These are phyloP conservation scores for Coemansia sp. DNA, from an alignment of 192 early-diverging fungal species.

Conservation along the genomic window DNA sequence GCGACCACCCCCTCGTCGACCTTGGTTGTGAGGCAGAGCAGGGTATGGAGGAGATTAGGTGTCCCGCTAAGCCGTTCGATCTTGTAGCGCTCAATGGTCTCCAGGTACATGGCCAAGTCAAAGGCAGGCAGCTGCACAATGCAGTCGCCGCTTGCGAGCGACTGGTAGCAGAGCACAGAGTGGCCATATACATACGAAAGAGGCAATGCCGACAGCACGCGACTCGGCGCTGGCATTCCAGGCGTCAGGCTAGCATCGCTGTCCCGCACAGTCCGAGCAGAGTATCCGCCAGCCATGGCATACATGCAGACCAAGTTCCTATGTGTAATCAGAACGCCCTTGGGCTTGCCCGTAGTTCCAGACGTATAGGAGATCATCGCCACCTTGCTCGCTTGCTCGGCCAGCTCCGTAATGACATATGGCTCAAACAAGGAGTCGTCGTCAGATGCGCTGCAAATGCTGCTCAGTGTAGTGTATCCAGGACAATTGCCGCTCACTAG, in stretches of 20 bases:
- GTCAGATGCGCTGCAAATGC: neutral
- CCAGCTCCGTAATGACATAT: neutral
- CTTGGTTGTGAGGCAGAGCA: constrained; percentile 10
- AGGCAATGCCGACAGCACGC: constrained; percentile 19
- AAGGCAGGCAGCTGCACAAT: constrained; percentile 24
- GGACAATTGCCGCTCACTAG: constrained; percentile 4
- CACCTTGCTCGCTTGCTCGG: constrained; percentile 4
- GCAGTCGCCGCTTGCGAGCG: constrained; percentile 22
- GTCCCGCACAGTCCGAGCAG: neutral
- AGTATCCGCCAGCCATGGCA: constrained; percentile 14
- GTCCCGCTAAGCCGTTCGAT: constrained; percentile 17
- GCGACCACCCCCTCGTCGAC: neutral
- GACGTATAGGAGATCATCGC: constrained; percentile 44
- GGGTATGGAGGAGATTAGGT: constrained; percentile 13
- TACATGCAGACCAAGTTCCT: constrained; percentile 32
- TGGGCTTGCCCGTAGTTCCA: constrained; percentile 40
- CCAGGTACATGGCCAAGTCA: constrained; percentile 12
- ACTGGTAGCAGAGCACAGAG: constrained; percentile 36
- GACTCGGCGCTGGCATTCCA: neutral
- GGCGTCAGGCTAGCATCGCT: neutral
- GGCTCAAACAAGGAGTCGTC: neutral
- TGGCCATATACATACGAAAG: constrained; percentile 38
- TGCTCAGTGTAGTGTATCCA: neutral
- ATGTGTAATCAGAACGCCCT: constrained; percentile 45
- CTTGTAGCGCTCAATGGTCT: constrained; percentile 21